Conservation (phyloP, 768 basidiomycete genomes). For the Strobilomyces dryophilus region DNA sequence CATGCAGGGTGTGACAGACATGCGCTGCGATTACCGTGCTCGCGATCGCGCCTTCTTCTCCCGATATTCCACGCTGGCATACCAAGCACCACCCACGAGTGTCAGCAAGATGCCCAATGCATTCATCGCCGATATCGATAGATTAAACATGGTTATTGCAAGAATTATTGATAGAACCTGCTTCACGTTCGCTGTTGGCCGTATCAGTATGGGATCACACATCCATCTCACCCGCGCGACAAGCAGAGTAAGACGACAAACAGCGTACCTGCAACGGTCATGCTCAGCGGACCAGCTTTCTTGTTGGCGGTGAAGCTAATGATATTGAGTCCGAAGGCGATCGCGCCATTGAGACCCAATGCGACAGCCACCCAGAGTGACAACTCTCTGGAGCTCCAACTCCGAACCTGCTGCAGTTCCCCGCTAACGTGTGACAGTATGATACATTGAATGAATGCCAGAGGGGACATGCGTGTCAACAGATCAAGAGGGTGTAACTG, state of each 20-base stretch:
- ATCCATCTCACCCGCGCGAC: conserved; percentile 2
- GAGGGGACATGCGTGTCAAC: conserved; percentile 83
- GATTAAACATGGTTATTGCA: conserved; percentile 79
- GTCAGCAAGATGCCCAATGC: conserved; percentile 81
- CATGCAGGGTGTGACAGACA: not conserved
- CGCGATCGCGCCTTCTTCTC: conserved; percentile 38
- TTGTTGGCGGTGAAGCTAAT: conserved; percentile 96
- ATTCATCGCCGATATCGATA: conserved; percentile 77
- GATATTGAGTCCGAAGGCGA: conserved; percentile 92
- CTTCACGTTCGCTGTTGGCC: conserved; percentile 75
- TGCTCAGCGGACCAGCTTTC: conserved; percentile 81
- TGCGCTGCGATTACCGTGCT: conserved; percentile 4
- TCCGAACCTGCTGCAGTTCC: conserved; percentile 64
- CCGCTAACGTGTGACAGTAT: conserved; percentile 74
- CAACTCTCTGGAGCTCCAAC: conserved; percentile 41
- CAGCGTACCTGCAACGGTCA: conserved; percentile 81
- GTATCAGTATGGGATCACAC: conserved; percentile 5
- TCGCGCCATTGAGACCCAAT: conserved; percentile 70
- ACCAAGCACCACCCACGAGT: conserved; percentile 81
- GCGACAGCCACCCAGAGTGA: conserved; percentile 41
- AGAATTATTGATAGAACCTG: conserved; percentile 87
- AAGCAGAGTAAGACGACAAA: not conserved
- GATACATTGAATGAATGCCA: conserved; percentile 87
- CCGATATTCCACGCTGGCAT: conserved; percentile 60
- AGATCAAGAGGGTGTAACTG: conserved; percentile 77